phyloP scores from a whole-genome alignment of 2,329 filamentous ascomycete species.

The Lithohypha guttulata region DNA sequence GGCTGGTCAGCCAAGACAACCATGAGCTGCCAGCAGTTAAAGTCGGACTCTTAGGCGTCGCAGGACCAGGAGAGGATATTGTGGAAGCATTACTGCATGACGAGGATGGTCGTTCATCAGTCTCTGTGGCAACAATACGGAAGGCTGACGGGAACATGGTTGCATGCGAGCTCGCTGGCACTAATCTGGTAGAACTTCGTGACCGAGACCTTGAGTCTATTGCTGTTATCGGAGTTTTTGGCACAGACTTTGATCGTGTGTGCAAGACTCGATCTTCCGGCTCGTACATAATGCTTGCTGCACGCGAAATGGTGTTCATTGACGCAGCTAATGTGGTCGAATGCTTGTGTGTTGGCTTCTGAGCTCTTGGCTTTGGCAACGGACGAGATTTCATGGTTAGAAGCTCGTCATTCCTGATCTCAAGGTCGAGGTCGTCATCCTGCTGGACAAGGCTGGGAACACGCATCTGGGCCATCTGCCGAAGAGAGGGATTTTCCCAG shows the following conservation, averaged over 20 bases:
- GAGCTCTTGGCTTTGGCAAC: not conserved
- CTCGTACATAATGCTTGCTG: slow-evolving; percentile 3
- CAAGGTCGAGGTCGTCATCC: slow-evolving; percentile 1
- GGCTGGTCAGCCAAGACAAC: not conserved
- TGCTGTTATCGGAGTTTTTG: not conserved
- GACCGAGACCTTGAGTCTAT: not conserved
- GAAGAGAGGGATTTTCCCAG: slow-evolving; percentile 1
- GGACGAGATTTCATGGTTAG: not conserved
- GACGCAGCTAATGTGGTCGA: not conserved
- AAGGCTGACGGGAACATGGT: slow-evolving; percentile 4
- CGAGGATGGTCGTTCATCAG: not conserved
- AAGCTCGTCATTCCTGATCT: slow-evolving; percentile 3
- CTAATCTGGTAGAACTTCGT: not conserved
- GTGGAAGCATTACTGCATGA: not conserved
- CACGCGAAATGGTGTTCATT: not conserved
- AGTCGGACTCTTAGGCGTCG: not conserved
- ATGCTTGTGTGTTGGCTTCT: not conserved
- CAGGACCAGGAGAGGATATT: not conserved
- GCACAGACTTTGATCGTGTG: not conserved
- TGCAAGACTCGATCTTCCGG: not conserved
- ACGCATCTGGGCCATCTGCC: not conserved
- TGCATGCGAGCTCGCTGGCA: slow-evolving; percentile 1
- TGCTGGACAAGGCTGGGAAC: not conserved
- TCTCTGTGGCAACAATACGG: not conserved
- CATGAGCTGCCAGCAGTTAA: not conserved